These are phyloP conservation scores for Lasiodiplodia gonubiensis DNA, from an alignment of 2,329 filamentous ascomycete genomes.

Conservation along the genomic window DNA sequence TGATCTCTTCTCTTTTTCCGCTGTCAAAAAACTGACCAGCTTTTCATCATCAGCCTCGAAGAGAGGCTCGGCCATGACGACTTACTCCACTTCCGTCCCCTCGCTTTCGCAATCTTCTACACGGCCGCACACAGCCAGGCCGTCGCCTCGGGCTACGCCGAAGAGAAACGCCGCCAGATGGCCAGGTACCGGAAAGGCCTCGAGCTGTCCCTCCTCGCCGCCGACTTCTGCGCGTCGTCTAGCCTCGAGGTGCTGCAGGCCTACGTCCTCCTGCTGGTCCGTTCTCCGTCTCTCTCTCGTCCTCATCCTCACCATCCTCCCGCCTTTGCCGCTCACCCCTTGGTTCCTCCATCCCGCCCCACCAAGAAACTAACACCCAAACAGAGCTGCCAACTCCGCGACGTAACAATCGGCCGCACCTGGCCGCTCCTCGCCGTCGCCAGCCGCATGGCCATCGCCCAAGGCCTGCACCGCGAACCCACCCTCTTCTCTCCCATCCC, in stretches of 20 bases:
- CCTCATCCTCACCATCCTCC: not conserved
- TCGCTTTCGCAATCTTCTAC: slow-evolving; percentile 45
- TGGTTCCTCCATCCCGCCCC: too few relatives aligned
- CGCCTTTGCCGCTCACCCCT: not conserved
- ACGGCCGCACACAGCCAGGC: slow-evolving; percentile 42
- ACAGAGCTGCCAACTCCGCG: slow-evolving; percentile 32
- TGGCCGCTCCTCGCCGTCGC: slow-evolving; percentile 47
- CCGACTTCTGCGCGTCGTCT: slow-evolving; percentile 44
- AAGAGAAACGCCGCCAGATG: slow-evolving; percentile 40
- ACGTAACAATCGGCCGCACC: slow-evolving; percentile 47
- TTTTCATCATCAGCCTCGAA: not conserved
- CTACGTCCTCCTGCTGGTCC: slow-evolving; percentile 36
- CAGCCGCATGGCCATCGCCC: slow-evolving; percentile 43
- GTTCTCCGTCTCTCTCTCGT: not conserved
- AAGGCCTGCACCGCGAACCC: slow-evolving; percentile 46
- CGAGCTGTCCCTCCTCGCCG: slow-evolving; percentile 43
- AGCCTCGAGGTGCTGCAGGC: slow-evolving; percentile 46
- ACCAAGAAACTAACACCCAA: not conserved
- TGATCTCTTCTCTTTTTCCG: not conserved
- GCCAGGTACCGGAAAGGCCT: slow-evolving; percentile 42
- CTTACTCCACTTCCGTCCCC: slow-evolving; percentile 34
- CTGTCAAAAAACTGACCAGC: not conserved
- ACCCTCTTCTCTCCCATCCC: slow-evolving; percentile 44
- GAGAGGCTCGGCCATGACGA: not conserved
- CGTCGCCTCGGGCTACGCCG: slow-evolving; percentile 39